Evolutionary conservation across 345 rosid genomes (phyloP), one percentile per base, ranked within the genome.

Genomic region (Trapa bicornis): DNA sequence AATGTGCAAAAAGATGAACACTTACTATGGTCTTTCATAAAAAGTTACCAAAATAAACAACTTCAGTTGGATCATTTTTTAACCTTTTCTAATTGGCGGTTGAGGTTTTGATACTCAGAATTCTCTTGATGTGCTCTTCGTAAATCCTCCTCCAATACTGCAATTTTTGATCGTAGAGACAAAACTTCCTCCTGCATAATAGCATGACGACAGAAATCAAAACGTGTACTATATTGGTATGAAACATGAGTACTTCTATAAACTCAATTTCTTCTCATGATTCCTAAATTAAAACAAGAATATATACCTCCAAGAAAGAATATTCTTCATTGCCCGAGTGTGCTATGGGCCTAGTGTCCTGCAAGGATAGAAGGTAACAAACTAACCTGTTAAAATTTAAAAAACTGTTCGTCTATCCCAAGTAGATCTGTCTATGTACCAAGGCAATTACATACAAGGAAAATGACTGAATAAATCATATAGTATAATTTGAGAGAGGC

Each of bases 131-230:
- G 90, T 69, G 84, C 84, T 84, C 85, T 91, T 66, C 77, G 77
- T 64, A 91, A 77, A 36, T 91, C 97, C 75, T 91, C 99, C 83
- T 91, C 97, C 69, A 95, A 73, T 16, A 74, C 67, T 67, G 81
- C 74, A 66, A 87, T 86, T 80, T 82, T 95, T 32, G 79, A 81
- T 63, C 80, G 85, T 73, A 95, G 74, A 64, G 93, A 82, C 71
- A 71, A 56, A 58, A 85, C 74, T 72, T 91, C 92, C 61, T 91
- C 98, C 98, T 93, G 80, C 64, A 75, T 72, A 64, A 66, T 75
- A 76, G 37, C 58, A 36, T 64, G 71, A 70, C 73, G 6, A 10
- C 65, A 43, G 36, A 22, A 63, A 41, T 32, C 29, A 22, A n/a
- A 54, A 54, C 5, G 3, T 54, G 35, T 42, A 8, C 65, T 22